Conservation (phyloP, 441 rosid genomes). For the Adansonia grandidieri region DNA sequence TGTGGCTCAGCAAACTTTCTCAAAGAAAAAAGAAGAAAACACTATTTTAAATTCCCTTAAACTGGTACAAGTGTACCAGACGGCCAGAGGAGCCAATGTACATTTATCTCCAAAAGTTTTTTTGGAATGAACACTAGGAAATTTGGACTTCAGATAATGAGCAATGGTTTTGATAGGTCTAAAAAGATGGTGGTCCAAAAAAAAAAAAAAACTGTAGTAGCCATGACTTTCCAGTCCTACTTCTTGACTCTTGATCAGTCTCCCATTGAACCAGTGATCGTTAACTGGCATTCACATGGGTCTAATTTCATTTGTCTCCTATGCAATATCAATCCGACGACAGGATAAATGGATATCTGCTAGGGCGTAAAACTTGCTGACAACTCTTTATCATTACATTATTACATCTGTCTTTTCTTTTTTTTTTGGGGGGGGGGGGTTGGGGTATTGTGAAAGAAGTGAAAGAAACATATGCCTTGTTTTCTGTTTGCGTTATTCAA, state of each 20-base stretch:
- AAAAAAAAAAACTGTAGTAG: not conserved
- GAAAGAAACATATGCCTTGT: not conserved
- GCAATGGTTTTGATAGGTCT: constrained; percentile 6
- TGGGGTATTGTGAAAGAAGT: not conserved
- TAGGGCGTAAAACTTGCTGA: constrained; percentile 22
- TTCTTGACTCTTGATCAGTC: not conserved
- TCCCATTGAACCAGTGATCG: not conserved
- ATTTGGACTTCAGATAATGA: not conserved
- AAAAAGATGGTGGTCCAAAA: constrained; percentile 12
- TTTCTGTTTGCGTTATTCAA: not conserved
- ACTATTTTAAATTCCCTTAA: not conserved
- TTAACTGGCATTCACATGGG: constrained; percentile 32
- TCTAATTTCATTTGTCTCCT: constrained; percentile 20
- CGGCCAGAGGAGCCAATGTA: not conserved
- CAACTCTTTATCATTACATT: constrained; percentile 13
- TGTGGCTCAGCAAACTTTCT: not conserved
- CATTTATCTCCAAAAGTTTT: not conserved
- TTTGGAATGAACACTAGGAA: not conserved
- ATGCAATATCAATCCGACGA: constrained; percentile 20
- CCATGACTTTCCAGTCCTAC: not conserved
- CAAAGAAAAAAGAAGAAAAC: not conserved
- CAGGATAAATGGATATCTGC: constrained; percentile 1
- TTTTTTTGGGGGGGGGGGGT: too few species aligned
- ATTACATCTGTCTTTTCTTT: not conserved
- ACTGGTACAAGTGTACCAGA: not conserved